A percentile compares a stretch with the other conserved stretches of the same genome.
These are phyloP conservation scores for Dunaliella primolecta DNA, from an alignment of 139 green algal genomes.

Conservation along the genomic window DNA sequence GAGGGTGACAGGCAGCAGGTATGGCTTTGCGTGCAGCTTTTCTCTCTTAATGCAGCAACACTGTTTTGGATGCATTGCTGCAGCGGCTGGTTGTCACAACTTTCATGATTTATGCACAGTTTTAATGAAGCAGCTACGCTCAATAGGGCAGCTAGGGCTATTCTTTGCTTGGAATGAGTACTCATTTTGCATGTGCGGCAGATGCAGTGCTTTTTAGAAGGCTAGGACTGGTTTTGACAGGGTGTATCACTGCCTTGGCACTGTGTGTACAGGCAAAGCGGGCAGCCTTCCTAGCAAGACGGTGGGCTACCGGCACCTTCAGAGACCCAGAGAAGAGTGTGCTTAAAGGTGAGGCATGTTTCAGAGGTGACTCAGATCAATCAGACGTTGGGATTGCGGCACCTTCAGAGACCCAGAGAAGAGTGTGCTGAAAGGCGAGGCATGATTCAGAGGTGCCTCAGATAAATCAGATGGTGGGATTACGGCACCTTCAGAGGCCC, in stretches of 20 bases:
- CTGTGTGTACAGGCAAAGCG: conserved; percentile 30
- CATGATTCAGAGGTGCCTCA: neutral
- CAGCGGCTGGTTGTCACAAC: no score
- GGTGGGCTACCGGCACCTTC: conserved; percentile 46
- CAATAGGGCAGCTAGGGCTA: no score
- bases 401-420: conserved; percentile 34
- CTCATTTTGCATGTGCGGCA: no score
- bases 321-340: conserved; percentile 30
- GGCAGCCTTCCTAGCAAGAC: conserved; percentile 38
- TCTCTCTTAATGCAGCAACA: neutral
- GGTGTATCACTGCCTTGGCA: no score
- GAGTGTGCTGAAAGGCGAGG: conserved; percentile 32
- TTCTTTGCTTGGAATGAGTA: no score
- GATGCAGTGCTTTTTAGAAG: no score
- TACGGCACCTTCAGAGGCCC: conserved; percentile 36
- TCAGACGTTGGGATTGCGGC: conserved; percentile 36
- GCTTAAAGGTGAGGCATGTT: conserved; percentile 25
- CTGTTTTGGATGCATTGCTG: neutral
- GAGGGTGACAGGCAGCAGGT: conserved; percentile 20
- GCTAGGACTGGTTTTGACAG: no score
- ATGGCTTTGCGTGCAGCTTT: neutral
- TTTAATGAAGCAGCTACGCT: no score
- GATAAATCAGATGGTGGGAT: conserved; percentile 37
- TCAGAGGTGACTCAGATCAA: neutral
- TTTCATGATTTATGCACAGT: no score